Percentiles rank a stretch among this genome's conserved stretches.
Evolutionary conservation across 345 rosid species (phyloP).

Genomic region (Litchi chinensis): DNA sequence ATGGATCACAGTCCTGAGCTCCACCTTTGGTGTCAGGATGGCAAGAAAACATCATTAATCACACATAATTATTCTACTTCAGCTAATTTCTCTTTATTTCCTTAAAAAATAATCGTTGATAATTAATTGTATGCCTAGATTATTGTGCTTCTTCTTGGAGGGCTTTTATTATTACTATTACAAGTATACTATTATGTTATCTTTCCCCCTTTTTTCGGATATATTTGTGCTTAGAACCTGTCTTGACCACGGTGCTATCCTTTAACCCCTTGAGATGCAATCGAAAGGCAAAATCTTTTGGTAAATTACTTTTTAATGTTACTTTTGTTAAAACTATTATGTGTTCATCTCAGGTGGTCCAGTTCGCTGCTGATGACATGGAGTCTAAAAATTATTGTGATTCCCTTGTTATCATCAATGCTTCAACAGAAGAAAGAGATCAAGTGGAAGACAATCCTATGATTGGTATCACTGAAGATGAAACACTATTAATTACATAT

Average conservation of each 20-base stretch:
- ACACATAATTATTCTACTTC: neutral
- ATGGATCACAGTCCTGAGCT: neutral
- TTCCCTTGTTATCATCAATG: slow-evolving; percentile 54
- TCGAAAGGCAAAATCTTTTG: neutral
- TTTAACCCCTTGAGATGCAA: neutral
- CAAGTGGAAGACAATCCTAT: slow-evolving; percentile 27
- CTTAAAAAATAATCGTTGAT: neutral
- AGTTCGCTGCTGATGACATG: slow-evolving; percentile 42
- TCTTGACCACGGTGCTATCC: neutral
- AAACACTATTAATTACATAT: slow-evolving; percentile 8
- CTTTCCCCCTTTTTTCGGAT: neutral
- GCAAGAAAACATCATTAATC: neutral
- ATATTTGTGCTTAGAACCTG: neutral
- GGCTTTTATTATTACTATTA: neutral
- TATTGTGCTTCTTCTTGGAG: neutral
- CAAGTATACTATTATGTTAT: neutral
- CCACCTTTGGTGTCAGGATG: neutral
- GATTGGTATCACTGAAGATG: slow-evolving; percentile 40
- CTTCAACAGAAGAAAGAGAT: slow-evolving; percentile 36
- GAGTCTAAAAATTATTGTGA: slow-evolving; percentile 38
- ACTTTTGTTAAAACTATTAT: slow-evolving; percentile 15
- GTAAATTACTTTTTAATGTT: neutral
- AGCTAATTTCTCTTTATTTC: neutral
- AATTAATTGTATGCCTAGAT: neutral
- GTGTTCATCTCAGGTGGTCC: slow-evolving; percentile 58